Percentiles rank a stretch among this genome's conserved stretches.
Evolutionary conservation across 306 rosid species (phyloP).

Genomic region (Carpinus fangiana): DNA sequence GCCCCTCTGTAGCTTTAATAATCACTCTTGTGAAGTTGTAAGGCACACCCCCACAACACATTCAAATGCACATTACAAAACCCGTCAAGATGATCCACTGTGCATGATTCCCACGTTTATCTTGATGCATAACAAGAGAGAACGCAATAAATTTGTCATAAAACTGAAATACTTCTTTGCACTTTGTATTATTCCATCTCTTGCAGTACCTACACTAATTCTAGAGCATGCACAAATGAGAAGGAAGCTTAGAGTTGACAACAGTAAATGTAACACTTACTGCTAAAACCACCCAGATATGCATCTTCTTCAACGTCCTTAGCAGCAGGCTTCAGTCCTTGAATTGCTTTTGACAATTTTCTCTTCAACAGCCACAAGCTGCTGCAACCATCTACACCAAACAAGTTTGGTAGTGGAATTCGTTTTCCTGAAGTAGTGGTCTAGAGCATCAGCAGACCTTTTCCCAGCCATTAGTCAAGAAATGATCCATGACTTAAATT

Average conservation of each 20-base stretch:
- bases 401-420: background rate
- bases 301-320: background rate
- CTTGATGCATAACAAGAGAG: background rate
- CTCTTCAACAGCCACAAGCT: background rate
- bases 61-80: background rate
- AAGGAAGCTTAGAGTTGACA: background rate
- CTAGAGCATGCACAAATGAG: background rate
- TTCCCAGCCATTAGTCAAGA: background rate
- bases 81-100: background rate
- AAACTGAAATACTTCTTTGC: background rate
- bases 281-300: background rate
- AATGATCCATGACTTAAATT: background rate
- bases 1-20: too few relatives aligned
- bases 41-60: background rate
- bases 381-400: background rate
- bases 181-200: background rate
- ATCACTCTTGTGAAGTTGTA: too few relatives aligned
- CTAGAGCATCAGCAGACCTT: background rate
- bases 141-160: background rate
- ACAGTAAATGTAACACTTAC: background rate
- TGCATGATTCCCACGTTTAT: too few relatives aligned
- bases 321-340: background rate
- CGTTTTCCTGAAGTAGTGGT: background rate
- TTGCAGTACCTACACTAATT: background rate
- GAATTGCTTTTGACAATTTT: background rate